Percentiles rank a stretch among this genome's conserved stretches.
phyloP scores from a whole-genome alignment of 352 stramenopile genomes.

The Phytophthora brassicae region DNA sequence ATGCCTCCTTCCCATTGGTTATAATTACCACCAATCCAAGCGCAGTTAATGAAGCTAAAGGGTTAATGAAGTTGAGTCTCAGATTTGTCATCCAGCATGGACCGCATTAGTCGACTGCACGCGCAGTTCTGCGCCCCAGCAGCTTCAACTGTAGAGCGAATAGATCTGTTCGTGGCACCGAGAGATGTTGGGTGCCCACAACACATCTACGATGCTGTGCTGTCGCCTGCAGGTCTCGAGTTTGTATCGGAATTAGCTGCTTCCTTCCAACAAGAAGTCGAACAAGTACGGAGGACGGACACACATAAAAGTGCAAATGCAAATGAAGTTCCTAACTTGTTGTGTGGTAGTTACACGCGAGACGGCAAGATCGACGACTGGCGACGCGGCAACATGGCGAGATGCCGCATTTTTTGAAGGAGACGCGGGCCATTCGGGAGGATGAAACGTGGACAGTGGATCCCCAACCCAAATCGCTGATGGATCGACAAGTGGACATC shows the following conservation, averaged over 20 bases:
- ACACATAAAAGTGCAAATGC: no score
- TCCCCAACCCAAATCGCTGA: slow-evolving; percentile 62
- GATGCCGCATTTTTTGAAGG: slow-evolving; percentile 84
- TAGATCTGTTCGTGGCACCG: slow-evolving; percentile 33
- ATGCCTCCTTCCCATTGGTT: slow-evolving; percentile 4
- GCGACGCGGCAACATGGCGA: slow-evolving; percentile 63
- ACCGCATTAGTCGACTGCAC: slow-evolving; percentile 45
- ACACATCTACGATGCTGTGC: slow-evolving; percentile 63
- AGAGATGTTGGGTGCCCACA: slow-evolving; percentile 20
- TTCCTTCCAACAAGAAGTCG: slow-evolving; percentile 69
- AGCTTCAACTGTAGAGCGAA: neutral
- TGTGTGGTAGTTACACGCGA: slow-evolving; percentile 51
- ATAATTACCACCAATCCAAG: slow-evolving; percentile 8
- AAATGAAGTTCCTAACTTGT: no score
- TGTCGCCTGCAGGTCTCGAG: slow-evolving; percentile 80
- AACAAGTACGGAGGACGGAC: no score
- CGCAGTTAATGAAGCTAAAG: neutral
- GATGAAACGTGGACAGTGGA: slow-evolving; percentile 63
- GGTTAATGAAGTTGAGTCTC: no score
- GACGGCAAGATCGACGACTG: slow-evolving; percentile 50
- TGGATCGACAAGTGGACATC: slow-evolving; percentile 94
- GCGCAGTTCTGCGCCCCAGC: slow-evolving; percentile 29
- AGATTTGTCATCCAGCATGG: no score
- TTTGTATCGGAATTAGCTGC: slow-evolving; percentile 86
- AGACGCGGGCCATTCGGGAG: slow-evolving; percentile 68